Percentiles rank a stretch among this genome's conserved stretches.
These are phyloP conservation scores for Ophioceras dolichostomum DNA, from an alignment of 2,329 filamentous ascomycete species.

Conservation along the genomic window DNA sequence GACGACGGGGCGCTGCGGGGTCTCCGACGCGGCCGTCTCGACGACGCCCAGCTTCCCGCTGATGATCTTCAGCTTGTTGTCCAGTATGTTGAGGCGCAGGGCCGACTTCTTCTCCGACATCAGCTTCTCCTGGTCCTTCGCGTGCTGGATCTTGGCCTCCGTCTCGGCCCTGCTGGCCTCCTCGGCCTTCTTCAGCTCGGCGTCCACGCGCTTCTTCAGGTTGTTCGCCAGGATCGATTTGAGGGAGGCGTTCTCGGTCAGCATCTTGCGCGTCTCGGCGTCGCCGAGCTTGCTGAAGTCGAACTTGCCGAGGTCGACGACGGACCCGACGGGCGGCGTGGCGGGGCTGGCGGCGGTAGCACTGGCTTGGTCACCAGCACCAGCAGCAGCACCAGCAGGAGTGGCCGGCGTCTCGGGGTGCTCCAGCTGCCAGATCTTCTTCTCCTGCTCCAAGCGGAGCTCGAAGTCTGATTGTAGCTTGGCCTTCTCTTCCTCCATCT, in stretches of 20 bases:
- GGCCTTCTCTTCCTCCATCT: conserved; percentile 37
- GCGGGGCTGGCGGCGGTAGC: background rate
- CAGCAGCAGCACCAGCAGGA: background rate
- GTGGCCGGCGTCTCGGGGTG: conserved; percentile 16
- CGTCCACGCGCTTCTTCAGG: conserved; percentile 58
- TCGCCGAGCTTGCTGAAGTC: conserved; percentile 40
- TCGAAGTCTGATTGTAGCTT: conserved; percentile 33
- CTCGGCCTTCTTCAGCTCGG: conserved; percentile 47
- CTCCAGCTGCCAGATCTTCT: conserved; percentile 48
- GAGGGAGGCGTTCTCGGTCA: conserved; percentile 42
- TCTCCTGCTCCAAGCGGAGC: conserved; percentile 48
- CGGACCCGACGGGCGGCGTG: conserved; percentile 16
- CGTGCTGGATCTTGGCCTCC: conserved; percentile 39
- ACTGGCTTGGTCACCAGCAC: background rate
- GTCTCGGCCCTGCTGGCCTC: conserved; percentile 31
- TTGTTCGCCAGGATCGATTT: conserved; percentile 48
- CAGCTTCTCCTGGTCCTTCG: conserved; percentile 52
- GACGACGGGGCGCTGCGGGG: conserved; percentile 67
- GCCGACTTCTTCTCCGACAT: conserved; percentile 65
- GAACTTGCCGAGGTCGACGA: conserved; percentile 9
- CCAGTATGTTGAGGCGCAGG: conserved; percentile 66
- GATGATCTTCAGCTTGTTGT: conserved; percentile 52
- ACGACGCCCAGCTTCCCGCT: conserved; percentile 68
- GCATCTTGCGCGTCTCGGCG: conserved; percentile 41
- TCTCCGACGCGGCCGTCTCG: conserved; percentile 70